Base-by-base conservation (phyloP, 441 rosid species). In the Hura crepitans region DNA sequence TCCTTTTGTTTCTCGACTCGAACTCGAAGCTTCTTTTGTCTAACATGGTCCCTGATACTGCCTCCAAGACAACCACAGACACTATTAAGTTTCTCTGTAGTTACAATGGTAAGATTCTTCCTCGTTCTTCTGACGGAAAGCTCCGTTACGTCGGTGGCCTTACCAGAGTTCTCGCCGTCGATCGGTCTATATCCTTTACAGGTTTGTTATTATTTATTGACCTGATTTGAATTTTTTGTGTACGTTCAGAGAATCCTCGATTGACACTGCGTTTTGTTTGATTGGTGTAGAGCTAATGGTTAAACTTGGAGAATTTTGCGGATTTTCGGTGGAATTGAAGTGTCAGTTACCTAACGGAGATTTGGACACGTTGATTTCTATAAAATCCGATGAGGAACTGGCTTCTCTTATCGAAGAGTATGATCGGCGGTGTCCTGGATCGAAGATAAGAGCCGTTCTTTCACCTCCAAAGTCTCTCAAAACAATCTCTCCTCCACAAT, bases 141-240 rank as follows among this genome's bases (percentile, higher is more conserved):
- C 93, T 91, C 61, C 93, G 98, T 47, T 93, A 93, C 77, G 83
- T 81, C 49, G 96, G 96, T 45, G 97, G 98, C n/a, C 68, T 80
- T 74, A 93, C 96, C 68, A 79, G 97, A 68, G 86, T 88, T 57
- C 86, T 92, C 17, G 69, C 96, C 69, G 91, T 92, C 67, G 80
- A 81, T 53, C 88, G 85, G 20, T 79, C 94, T 54, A 66, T 89
- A 23, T 84, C 91, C 17, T 85, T 53, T 64, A 47, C 93, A 69
- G 97, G 96, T 89, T 60, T 1, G 23, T 3, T 6, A 15, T 51
- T 4, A 6, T 5, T 49, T 37, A 3, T n/a, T n/a, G n/a, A n/a
- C n/a, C n/a, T n/a, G n/a, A n/a, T n/a, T n/a, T n/a, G n/a, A n/a
- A n/a, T n/a, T n/a, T n/a, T n/a, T n/a, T n/a, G n/a, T n/a, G n/a